Evolutionary conservation across 192 early-diverging fungal species (phyloP), one percentile per base, ranked within the genome.

Genomic region (Coemansia sp.): DNA sequence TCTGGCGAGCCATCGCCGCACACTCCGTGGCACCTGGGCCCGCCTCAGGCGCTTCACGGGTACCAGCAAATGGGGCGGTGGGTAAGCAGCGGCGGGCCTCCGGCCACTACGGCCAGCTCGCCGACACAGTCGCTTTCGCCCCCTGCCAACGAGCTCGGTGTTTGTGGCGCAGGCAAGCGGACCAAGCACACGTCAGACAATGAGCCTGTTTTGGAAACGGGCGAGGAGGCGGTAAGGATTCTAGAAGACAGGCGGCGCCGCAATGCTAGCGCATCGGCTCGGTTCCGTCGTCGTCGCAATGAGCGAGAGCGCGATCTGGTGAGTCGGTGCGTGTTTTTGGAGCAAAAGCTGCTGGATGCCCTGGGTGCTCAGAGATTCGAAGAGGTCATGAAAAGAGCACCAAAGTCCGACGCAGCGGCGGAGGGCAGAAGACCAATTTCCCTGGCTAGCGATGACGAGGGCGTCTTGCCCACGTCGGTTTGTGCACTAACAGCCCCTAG

Each of bases 211-310:
- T 26, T 28, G 11, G 50, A 28, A 3, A 53, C 50, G 3, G 66
- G 62, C 4, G 50, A 56, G 3, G 61, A 72, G 63, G 60, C 86
- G 0, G 79, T 77, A 2, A 71, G 84, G 35, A 77, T 89, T 13
- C 65, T 89, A 20, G 84, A 84, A 20, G 88, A 89, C 63, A 84
- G 87, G 51, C 66, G 88, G 61, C 77, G 83, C 46, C 71, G 88
- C 45, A 89, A 89, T 43, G 88, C 88, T 21, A 86, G 77, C 50
- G 88, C 88, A 0, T 87, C 86, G 8, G 86, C 88, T 5, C 59
- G 88, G 37, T 89, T 89, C 65, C 80, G 88, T 45, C 86, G 86
- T 55, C 86, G 88, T 2, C 82, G 88, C 61, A 89, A 89, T 56
- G 83, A 86, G 60, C 80, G 86, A 11, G 88, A 87, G 65, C 70